Conservation (phyloP, 352 stramenopile species). For the Detonula confervacea region DNA sequence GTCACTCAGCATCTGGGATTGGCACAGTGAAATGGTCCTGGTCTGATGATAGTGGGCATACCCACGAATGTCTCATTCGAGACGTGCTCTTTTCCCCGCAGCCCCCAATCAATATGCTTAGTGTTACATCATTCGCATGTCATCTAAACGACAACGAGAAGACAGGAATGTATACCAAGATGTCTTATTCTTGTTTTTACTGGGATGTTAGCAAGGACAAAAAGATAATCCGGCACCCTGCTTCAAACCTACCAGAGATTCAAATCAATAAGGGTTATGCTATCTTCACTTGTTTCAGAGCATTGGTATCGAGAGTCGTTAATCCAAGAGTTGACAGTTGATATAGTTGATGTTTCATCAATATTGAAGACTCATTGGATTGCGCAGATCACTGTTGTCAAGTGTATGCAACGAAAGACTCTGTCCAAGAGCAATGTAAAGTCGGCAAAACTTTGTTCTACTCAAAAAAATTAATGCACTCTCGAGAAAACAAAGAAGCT, state of each 20-base stretch:
- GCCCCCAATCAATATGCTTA: conserved; percentile 21
- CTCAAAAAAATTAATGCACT: background rate
- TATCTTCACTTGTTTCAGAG: background rate
- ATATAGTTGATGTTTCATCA: background rate
- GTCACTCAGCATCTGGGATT: background rate
- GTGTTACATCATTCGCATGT: conserved; percentile 1
- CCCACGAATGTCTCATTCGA: background rate
- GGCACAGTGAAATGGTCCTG: conserved; percentile 14
- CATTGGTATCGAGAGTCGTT: background rate
- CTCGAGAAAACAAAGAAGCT: no score
- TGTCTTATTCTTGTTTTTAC: background rate
- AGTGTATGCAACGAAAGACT: no score
- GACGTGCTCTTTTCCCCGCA: conserved; percentile 4
- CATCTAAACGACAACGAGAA: conserved; percentile 1
- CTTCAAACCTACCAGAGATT: conserved; percentile 28
- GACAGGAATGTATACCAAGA: background rate
- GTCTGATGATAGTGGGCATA: conserved; percentile 8
- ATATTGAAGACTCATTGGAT: no score
- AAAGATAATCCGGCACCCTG: conserved; percentile 10
- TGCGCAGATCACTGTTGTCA: no score
- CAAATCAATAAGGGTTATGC: conserved; percentile 11
- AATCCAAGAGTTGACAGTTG: background rate
- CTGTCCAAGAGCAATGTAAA: background rate
- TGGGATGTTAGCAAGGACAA: background rate
- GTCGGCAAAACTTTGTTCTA: conserved; percentile 13